These are phyloP conservation scores for Yamadazyma philogaea DNA, from an alignment of 805 yeast species.

Conservation along the genomic window DNA sequence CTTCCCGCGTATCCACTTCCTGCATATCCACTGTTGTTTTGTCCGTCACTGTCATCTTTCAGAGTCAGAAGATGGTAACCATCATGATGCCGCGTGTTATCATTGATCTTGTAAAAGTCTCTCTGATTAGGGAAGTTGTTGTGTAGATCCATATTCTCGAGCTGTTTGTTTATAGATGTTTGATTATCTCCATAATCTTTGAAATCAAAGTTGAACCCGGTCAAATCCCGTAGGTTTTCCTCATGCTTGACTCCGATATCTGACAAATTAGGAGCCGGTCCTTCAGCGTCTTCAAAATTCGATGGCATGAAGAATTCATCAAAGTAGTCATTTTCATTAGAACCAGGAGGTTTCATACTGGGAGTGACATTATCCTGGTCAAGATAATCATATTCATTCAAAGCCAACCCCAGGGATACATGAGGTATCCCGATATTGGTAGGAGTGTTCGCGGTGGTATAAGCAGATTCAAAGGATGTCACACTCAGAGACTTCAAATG, in stretches of 20 bases:
- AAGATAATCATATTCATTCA: conserved; percentile 13
- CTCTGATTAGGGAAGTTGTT: background rate
- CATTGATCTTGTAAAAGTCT: background rate
- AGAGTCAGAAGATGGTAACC: background rate
- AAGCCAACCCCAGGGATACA: conserved; percentile 6
- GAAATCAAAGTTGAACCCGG: conserved; percentile 21
- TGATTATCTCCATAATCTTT: conserved; percentile 4
- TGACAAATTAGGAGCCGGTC: conserved; percentile 3
- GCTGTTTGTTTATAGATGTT: background rate
- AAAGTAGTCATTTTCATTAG: conserved; percentile 14
- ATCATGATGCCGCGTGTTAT: background rate
- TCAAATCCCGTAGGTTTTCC: conserved; percentile 13
- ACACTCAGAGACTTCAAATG: conserved; percentile 6
- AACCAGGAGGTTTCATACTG: conserved; percentile 31
- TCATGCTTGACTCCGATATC: conserved; percentile 3
- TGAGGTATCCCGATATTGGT: background rate
- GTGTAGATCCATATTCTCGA: background rate
- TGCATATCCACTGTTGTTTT: background rate
- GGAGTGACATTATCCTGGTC: conserved; percentile 26
- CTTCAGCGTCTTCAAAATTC: conserved; percentile 10
- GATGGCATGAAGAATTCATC: conserved; percentile 13
- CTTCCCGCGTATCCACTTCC: background rate
- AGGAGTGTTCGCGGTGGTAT: background rate
- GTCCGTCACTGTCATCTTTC: background rate
- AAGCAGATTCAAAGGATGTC: conserved; percentile 4